Evolutionary conservation across 2,329 filamentous ascomycete species (phyloP), one percentile per base, ranked within the genome.

Genomic region (Penicillium concentricum): DNA sequence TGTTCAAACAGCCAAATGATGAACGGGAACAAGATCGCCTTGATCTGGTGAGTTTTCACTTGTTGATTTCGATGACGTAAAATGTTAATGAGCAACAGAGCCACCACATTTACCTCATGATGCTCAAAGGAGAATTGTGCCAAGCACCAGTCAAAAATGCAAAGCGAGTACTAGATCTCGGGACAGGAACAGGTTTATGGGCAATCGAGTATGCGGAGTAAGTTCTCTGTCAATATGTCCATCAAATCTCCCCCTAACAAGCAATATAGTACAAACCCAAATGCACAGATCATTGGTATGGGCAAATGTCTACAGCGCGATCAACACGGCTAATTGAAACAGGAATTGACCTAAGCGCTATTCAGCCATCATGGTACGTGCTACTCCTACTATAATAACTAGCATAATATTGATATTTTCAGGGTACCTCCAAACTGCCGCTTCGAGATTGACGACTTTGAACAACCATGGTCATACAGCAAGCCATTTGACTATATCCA

Each of bases 141-240:
- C 58, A 58, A 15, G 67, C 69, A 2, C 69, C 70, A 1, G 42
- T 73, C 20, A 62, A 62, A 39, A 61, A 59, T 5, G 61, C 69
- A 6, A 55, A 61, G 9, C 65, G 70, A 24, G 70, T 74, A 5
- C 48, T 74, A 20, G 72, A 74, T 54, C 61, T 74, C 22, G 72
- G 72, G 2, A 74, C 72, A 3, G 72, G 72, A 0, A 74, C 72
- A 3, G 72, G 72, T 1, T 71, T 74, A 42, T 74, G 72, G 72
- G 71, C 72, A 16, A 71, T 74, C 32, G 73, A 73, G 43, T 71
- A 69, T 59, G 70, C 69, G 37, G 76, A 75, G 67, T 72, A 65
- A 61, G 69, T 18, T 22, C 3, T 7, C 20, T 39, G 10, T 7
- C 20, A n/a, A 12, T 37, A 37, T 16, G 5, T 38, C 18, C 26